A percentile compares a stretch with the other conserved stretches of the same genome.
Conservation (phyloP, 2,329 filamentous ascomycete genomes). For the Nemania serpens region DNA sequence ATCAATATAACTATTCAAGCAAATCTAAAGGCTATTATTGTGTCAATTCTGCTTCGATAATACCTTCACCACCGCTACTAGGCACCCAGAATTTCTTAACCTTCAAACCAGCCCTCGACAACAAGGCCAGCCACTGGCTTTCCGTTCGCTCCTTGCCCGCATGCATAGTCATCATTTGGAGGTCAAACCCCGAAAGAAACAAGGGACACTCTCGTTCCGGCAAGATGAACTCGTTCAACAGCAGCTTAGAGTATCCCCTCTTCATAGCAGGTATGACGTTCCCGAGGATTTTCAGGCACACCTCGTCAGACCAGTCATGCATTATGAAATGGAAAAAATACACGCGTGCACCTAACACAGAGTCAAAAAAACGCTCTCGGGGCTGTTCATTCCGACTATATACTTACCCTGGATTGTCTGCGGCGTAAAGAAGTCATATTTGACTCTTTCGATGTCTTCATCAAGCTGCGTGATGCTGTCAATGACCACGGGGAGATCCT, state of each 20-base stretch:
- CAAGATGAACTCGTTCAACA: neutral
- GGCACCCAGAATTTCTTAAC: neutral
- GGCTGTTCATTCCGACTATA: neutral
- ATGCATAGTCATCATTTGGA: neutral
- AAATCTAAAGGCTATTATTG: too few relatives aligned
- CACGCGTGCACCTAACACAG: neutral
- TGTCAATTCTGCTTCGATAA: neutral
- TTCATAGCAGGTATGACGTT: neutral
- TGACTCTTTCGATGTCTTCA: neutral
- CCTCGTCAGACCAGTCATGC: neutral
- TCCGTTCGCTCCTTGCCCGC: neutral
- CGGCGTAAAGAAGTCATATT: neutral
- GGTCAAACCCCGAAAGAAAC: neutral
- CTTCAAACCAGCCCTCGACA: neutral
- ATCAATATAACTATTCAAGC: too few relatives aligned
- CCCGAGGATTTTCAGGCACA: neutral
- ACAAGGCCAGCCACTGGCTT: neutral
- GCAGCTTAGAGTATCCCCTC: neutral
- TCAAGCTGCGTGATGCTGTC: neutral
- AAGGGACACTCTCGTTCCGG: neutral
- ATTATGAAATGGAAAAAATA: neutral
- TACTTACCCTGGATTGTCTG: neutral
- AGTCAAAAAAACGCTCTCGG: too few relatives aligned
- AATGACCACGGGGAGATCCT: neutral
- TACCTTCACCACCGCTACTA: neutral